Base-by-base conservation (phyloP, 345 rosid genomes). In the Cardamine occulta region DNA sequence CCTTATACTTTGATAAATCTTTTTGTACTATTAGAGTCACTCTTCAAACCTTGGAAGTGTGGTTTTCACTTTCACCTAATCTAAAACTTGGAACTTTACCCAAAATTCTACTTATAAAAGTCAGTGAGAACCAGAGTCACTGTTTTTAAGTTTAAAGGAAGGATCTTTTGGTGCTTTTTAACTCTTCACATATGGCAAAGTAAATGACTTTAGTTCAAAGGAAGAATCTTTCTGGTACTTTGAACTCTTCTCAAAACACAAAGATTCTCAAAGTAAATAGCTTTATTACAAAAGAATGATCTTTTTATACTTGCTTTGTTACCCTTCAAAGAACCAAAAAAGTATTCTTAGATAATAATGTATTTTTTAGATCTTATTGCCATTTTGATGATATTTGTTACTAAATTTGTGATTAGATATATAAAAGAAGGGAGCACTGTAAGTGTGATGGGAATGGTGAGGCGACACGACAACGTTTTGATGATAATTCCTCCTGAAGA, bases 361-460 rank as follows among this genome's bases (percentile, higher is more conserved):
- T 42, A 42, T 19, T 49, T 14, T 2, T 32, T 7, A 49, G 0
- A 28, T 32, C 26, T 42, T 42, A 34, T 66, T 57, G 61, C 29
- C 6, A 45, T 35, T 60, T 59, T 75, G 51, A 29, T 58, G 51
- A 32, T 45, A 32, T 4, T 9, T 9, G 12, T 37, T 32, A 9
- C 7, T 17, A n/a, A 56, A 24, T 29, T 56, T 79, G 66, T 59
- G 37, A 61, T 60, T 89, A 93, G 98, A 74, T 89, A 85, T 54
- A 87, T 93, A 70, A 88, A 89, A 82, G 98, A 93, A 89, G 98
- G 98, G 55, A 89, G 89, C 86, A 91, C 97, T 0, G 91, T 93
- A n/a, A 93, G 98, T 66, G 97, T 89, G 63, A 87, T 91, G 98
- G 97, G 97, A 47, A 86, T 89, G 32, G 94, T 91, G 19, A 89